Evolutionary conservation across 2,329 filamentous ascomycete genomes (phyloP), one percentile per base, ranked within the genome.

Genomic region (Hypoxylon sp.): DNA sequence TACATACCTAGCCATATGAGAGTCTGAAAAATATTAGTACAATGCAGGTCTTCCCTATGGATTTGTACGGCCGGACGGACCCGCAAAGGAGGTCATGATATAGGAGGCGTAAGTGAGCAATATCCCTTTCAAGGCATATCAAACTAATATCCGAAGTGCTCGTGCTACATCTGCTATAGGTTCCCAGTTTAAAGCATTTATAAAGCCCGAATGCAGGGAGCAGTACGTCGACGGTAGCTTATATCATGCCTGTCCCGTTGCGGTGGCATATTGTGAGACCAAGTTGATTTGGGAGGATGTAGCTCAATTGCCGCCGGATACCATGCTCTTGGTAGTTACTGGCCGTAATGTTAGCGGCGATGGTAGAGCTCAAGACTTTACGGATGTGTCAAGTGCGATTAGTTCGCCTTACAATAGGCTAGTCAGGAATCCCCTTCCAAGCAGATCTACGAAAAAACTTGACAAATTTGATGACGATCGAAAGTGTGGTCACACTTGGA

Each of bases 91-190:
- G 41, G 67, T 74, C 17, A 65, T 65, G 8, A 70, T 67, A n/a
- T 74, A 72, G 72, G 72, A 74, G 69, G 72, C 68, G 72, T 74
- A 51, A 70, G 71, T 65, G 28, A 56, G 46, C 37, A n/a, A n/a
- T 10, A 58, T 48, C n/a, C 19, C 17, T 24, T 55, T 17, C 13
- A 5, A 34, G 6, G 2, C n/a, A 10, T 28, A 11, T 20, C 19
- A 4, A 24, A 28, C 10, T 48, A 17, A 50, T 48, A 13, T 15
- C 26, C 11, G 10, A 48, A 74, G 72, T 44, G 70, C 73, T 22
- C 70, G 72, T 46, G 70, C 71, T 15, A 72, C 72, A 11, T 66
- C 71, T 1, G 71, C 73, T 1, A 70, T 68, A 1, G 46, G 62
- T 1, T 70, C 73, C 7, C 65, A 68, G 17, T 74, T 74, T 60